phyloP scores from a whole-genome alignment of 352 stramenopile genomes.

The Phytophthora pisi region DNA sequence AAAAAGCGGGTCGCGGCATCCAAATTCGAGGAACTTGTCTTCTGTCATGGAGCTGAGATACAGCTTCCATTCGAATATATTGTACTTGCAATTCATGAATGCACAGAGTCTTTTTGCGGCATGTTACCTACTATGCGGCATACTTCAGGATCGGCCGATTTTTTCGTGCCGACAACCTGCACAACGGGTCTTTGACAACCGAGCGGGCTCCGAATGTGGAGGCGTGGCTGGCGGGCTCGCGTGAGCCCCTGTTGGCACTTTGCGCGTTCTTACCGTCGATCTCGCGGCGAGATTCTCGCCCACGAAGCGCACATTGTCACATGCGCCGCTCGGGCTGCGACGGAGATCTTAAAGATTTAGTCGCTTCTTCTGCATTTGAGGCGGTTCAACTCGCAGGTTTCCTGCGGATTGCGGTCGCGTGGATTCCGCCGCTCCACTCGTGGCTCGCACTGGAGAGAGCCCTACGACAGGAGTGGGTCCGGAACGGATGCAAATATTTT shows the following conservation, averaged over 20 bases:
- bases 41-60: not conserved
- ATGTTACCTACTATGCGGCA: conserved; percentile 3
- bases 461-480: not conserved
- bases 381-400: conserved; percentile 8
- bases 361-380: conserved; percentile 16
- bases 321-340: conserved; percentile 4
- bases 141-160: conserved; percentile 7
- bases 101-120: not conserved
- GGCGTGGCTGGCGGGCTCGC: not conserved
- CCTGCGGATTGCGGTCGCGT: conserved; percentile 9
- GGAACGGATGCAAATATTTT: conserved; percentile 9
- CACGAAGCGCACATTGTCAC: conserved; percentile 22
- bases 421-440: conserved; percentile 7
- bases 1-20: conserved; percentile 9
- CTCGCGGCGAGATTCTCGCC: too few species aligned
- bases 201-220: not conserved
- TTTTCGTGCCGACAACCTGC: conserved; percentile 19
- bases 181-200: conserved; percentile 1
- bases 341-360: conserved; percentile 2
- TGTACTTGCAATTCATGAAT: not conserved
- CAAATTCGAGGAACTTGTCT: conserved; percentile 10
- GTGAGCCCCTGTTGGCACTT: not conserved
- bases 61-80: not conserved
- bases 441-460: not conserved
- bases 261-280: conserved; percentile 3